Percentiles rank a stretch among this genome's conserved stretches.
Conservation (phyloP, 805 yeast genomes). For the Candida vaughaniae region DNA sequence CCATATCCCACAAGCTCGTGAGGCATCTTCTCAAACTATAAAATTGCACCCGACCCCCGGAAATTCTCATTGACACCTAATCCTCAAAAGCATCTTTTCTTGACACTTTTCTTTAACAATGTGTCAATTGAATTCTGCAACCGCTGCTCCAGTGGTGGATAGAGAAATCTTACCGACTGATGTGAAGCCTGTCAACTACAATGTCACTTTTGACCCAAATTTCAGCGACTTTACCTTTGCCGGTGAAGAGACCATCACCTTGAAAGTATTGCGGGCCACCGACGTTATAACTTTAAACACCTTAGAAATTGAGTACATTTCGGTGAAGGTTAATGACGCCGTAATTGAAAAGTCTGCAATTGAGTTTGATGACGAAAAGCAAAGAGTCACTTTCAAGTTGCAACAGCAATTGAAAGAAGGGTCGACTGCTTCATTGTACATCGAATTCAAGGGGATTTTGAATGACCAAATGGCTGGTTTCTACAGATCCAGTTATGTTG, state of each 20-base stretch:
- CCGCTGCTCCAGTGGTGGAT: slow-evolving; percentile 12
- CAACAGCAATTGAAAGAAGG: slow-evolving; percentile 34
- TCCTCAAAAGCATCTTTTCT: too few relatives aligned
- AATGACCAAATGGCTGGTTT: slow-evolving; percentile 83
- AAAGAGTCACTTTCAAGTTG: slow-evolving; percentile 40
- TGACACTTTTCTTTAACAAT: too few relatives aligned
- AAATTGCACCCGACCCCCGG: too few relatives aligned
- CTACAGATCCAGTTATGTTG: slow-evolving; percentile 66
- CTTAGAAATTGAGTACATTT: slow-evolving; percentile 60
- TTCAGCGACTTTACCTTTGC: slow-evolving; percentile 57
- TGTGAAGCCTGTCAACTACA: slow-evolving; percentile 42
- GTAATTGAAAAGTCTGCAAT: slow-evolving; percentile 16
- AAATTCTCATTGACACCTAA: too few relatives aligned
- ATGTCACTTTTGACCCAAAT: slow-evolving; percentile 40
- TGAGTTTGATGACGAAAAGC: slow-evolving; percentile 35
- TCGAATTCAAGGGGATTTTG: slow-evolving; percentile 60
- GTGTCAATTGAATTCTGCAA: slow-evolving; percentile 4
- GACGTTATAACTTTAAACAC: slow-evolving; percentile 55
- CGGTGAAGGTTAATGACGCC: slow-evolving; percentile 40
- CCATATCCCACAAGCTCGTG: too few relatives aligned
- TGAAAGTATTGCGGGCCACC: slow-evolving; percentile 50
- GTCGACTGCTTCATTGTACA: slow-evolving; percentile 42
- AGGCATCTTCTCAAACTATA: too few relatives aligned
- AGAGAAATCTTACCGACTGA: slow-evolving; percentile 45
- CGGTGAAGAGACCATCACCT: slow-evolving; percentile 55